Evolutionary conservation across 495 filamentous ascomycete genomes (phyloP), one percentile per base, ranked within the genome.

Genomic region (Annulohypoxylon stygium): DNA sequence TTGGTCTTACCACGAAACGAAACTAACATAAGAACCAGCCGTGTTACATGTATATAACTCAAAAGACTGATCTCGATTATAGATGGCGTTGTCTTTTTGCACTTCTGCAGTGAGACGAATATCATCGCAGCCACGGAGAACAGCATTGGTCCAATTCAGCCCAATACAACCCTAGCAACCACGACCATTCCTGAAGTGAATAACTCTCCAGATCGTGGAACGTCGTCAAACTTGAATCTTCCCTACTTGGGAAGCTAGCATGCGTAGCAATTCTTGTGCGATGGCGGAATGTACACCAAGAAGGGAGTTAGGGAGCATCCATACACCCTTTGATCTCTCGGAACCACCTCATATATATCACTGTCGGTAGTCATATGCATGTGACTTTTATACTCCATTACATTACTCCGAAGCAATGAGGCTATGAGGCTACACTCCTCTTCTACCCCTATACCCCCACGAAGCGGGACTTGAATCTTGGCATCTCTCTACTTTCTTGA

Each of bases 331-430:
- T 25, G 6, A 5, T 14, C 50, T 25, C 34, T n/a, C 6, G 2
- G 18, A 18, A n/a, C 9, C 33, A 37, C 18, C 14, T 37, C 18
- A 36, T 37, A 37, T 57, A 18, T 37, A 16, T 23, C 20, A n/a
- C 26, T 55, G 51, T 26, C 51, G 30, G 53, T 57, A 57, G 53
- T 20, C 10, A 33, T 57, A 57, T 37, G 30, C 30, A 57, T 8
- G 53, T n/a, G 11, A 57, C 9, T 37, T 14, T 23, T n/a, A 10
- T 37, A 33, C n/a, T 57, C 30, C 5, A 30, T 30, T 30, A 6
- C 5, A n/a, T 43, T 43, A 43, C 39, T 43, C 33, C 5, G 3
- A 7, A 4, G 16, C 33, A 7, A 57, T 57, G 16, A 54, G 50
- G 50, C 50, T 57, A 20, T 57, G 33, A 54, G 50, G 50, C 50